Conservation (phyloP, 192 early-diverging fungal species). For the Polychytrium aggregatum region DNA sequence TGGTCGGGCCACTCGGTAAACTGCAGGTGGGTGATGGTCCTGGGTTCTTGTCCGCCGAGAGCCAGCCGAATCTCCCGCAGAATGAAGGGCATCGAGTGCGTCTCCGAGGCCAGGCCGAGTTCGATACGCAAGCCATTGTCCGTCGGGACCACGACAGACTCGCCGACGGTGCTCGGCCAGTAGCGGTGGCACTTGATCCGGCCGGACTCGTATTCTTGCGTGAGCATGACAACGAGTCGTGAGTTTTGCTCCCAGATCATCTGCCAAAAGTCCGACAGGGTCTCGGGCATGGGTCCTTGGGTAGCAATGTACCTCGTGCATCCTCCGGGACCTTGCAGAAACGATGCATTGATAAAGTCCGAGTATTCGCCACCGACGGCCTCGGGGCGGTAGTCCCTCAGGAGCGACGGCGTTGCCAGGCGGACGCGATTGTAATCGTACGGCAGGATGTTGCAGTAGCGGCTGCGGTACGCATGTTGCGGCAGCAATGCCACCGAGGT, state of each 20-base stretch:
- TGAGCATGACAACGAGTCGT: constrained; percentile 79
- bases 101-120: too few species aligned
- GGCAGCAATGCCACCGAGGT: too few species aligned
- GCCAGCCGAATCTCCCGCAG: too few species aligned
- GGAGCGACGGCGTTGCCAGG: constrained; percentile 10
- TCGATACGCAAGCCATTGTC: too few species aligned
- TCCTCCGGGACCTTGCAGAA: constrained; percentile 26
- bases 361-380: constrained; percentile 1
- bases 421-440: constrained; percentile 32
- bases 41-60: too few species aligned
- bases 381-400: neutral
- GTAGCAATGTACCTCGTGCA: constrained; percentile 67
- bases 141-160: too few species aligned
- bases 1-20: too few species aligned
- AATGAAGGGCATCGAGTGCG: too few species aligned
- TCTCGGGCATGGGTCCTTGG: constrained; percentile 75
- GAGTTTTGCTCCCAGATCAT: constrained; percentile 74
- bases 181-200: constrained; percentile 73
- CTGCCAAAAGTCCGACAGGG: constrained; percentile 77
- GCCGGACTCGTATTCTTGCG: constrained; percentile 62
- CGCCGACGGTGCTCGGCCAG: constrained; percentile 56
- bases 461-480: too few species aligned
- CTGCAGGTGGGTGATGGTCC: too few species aligned
- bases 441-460: constrained; percentile 41
- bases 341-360: constrained; percentile 84